These are phyloP conservation scores for Lactifluus rugatus DNA, from an alignment of 768 basidiomycete species.

Conservation along the genomic window DNA sequence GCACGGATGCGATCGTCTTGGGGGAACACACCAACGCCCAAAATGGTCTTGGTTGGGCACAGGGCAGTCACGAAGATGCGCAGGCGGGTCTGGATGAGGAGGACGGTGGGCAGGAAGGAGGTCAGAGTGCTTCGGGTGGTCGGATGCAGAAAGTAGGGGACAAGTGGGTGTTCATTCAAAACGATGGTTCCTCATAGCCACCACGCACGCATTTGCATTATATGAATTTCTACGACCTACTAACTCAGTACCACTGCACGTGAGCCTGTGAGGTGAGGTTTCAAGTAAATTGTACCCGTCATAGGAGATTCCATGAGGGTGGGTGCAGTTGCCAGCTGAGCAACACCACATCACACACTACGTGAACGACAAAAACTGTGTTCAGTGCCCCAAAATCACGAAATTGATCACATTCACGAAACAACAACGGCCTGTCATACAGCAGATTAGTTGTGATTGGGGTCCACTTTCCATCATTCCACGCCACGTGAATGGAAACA, in stretches of 20 bases:
- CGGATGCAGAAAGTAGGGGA: conserved; percentile 63
- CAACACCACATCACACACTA: background rate
- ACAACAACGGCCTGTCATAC: background rate
- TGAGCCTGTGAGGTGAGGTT: background rate
- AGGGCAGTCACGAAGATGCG: background rate
- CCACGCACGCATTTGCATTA: conserved; percentile 12
- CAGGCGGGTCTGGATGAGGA: conserved; percentile 3
- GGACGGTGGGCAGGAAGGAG: background rate
- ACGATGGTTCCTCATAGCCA: conserved; percentile 19
- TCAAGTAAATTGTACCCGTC: background rate
- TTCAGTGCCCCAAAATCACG: background rate
- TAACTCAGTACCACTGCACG: background rate
- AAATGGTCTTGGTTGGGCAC: conserved; percentile 13
- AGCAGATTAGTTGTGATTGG: background rate
- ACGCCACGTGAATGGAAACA: background rate
- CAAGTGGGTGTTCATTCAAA: conserved; percentile 60
- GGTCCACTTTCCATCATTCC: background rate
- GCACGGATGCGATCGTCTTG: conserved; percentile 53
- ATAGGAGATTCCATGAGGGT: background rate
- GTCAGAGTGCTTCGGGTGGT: conserved; percentile 17
- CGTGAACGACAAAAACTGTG: background rate
- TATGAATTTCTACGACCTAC: background rate
- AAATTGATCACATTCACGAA: background rate
- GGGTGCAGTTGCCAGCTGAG: background rate
- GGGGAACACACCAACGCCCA: conserved; percentile 34